phyloP scores from a whole-genome alignment of 2,329 filamentous ascomycete species.

The Ophiostoma angusticollis region DNA sequence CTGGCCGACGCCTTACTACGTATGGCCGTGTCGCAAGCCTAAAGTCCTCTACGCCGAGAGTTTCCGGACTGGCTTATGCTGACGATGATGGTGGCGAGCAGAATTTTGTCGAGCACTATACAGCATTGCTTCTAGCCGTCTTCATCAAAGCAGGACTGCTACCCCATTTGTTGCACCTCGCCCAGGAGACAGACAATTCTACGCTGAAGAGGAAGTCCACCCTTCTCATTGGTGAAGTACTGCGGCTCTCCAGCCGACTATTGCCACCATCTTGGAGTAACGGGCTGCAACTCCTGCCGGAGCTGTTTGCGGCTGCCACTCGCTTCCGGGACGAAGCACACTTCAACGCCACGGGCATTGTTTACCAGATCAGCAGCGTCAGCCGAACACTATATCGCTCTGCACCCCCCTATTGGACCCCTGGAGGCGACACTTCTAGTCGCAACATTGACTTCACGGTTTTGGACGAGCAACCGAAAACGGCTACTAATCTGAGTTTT shows the following conservation, averaged over 20 bases:
- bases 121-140: conserved; percentile 71
- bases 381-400: conserved; percentile 84
- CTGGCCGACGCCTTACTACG: conserved; percentile 81
- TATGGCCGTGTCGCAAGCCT: conserved; percentile 90
- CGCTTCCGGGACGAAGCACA: conserved; percentile 58
- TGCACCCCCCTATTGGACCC: conserved; percentile 34
- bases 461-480: conserved; percentile 46
- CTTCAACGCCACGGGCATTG: conserved; percentile 74
- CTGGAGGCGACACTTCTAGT: conserved; percentile 19
- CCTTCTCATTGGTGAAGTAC: conserved; percentile 75
- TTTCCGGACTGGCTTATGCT: conserved; percentile 33
- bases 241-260: conserved; percentile 78
- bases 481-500: conserved; percentile 33
- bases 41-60: conserved; percentile 44
- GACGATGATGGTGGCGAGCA: conserved; percentile 60
- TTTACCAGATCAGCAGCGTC: conserved; percentile 97
- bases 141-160: conserved; percentile 72
- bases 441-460: conserved; percentile 35
- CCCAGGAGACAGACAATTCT: conserved; percentile 53
- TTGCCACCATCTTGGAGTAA: conserved; percentile 73
- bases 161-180: conserved; percentile 46
- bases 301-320: conserved; percentile 66
- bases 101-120: conserved; percentile 89
- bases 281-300: conserved; percentile 75
- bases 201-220: conserved; percentile 78